These are phyloP conservation scores for Sistotremastrum suecicum DNA, from an alignment of 768 basidiomycete species.

Conservation along the genomic window DNA sequence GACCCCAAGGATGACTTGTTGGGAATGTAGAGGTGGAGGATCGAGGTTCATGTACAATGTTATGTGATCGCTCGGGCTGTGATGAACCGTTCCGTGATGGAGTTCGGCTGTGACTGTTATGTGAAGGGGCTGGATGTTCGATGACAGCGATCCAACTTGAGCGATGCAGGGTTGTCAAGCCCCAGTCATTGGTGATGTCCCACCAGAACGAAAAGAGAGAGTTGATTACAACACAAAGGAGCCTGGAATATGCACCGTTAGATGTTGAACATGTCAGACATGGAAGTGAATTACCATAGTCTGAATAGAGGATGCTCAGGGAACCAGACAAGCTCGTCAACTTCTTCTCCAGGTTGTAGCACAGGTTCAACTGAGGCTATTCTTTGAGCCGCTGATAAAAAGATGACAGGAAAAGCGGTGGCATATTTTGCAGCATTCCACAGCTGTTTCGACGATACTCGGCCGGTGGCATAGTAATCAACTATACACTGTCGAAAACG, in stretches of 20 bases:
- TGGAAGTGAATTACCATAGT: constrained; percentile 47
- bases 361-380: constrained; percentile 48
- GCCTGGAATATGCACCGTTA: constrained; percentile 30
- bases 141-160: background rate
- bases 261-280: background rate
- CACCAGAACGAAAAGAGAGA: constrained; percentile 97
- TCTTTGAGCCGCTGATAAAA: constrained; percentile 82
- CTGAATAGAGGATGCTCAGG: constrained; percentile 70
- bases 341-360: constrained; percentile 30
- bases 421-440: constrained; percentile 95
- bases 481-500: constrained; percentile 90
- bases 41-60: constrained; percentile 7
- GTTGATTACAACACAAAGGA: constrained; percentile 74
- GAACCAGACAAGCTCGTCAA: constrained; percentile 41
- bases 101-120: constrained; percentile 15
- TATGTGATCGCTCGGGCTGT: constrained; percentile 6
- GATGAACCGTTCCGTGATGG: constrained; percentile 4
- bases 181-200: constrained; percentile 99
- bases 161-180: constrained; percentile 54
- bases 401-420: constrained; percentile 91
- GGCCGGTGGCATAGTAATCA: constrained; percentile 51
- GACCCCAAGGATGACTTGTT: constrained; percentile 44
- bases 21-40: constrained; percentile 5
- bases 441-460: constrained; percentile 57
- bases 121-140: constrained; percentile 8